Evolutionary conservation across 2,329 filamentous ascomycete species (phyloP), one percentile per base, ranked within the genome.

Genomic region (Cercospora canescens): DNA sequence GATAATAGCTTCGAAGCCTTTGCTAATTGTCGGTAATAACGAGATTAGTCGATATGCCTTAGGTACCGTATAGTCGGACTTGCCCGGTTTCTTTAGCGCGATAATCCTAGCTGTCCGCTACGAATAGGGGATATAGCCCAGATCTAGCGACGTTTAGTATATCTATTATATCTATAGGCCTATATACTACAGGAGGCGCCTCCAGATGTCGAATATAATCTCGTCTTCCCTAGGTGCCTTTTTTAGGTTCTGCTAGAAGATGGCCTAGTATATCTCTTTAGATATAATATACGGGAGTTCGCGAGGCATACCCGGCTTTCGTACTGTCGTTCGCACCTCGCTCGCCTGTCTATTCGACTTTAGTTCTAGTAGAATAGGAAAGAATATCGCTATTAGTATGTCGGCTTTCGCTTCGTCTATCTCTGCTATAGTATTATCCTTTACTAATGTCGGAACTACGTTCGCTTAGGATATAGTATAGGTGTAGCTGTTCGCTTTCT

Each of bases 41-140:
- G 72, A 71, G 28, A 74, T 75, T 2, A 71, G 75, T 11, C 69
- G 52, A 64, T 77, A 77, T 37, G 64, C 50, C 54, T 75, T 78
- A 0, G 70, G 66, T 48, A 63, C 56, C 6, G 62, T 71, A 64
- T 77, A 78, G 58, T 75, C 63, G n/a, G 64, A 57, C 65, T 77
- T 76, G 34, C 68, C 35, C 6, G 45, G 50, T 30, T 30, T 54
- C n/a, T 14, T 30, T 4, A 54, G 11, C 28, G 24, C 24, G 9
- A 54, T 28, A 14, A 54, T 30, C 24, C 24, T 54, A 16, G 50
- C 50, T 6, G 6, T 54, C 24, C 24, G 24, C 50, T 4, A 54
- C 50, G 45, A 52, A 5, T 24, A 6, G 11, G 45, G 11, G 11
- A 16, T 18, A 18, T 52, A 24, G 14, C 18, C 50, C 24, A 54